Evolutionary conservation across 2,329 filamentous ascomycete genomes (phyloP).

Genomic region (Aaosphaeria arxii): DNA sequence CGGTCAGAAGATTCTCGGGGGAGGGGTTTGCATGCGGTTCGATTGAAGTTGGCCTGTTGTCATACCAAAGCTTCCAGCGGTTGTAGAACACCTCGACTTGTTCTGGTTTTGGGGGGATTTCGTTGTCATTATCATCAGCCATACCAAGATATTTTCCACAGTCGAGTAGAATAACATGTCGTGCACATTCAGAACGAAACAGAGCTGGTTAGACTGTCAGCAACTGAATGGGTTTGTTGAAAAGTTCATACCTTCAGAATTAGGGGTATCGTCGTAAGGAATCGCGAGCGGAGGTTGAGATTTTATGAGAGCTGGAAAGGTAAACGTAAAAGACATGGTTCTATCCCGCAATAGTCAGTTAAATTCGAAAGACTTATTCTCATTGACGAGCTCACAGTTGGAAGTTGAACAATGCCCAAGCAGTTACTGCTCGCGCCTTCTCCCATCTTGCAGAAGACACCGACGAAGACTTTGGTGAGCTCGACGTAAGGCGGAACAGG

Average conservation of each 20-base stretch:
- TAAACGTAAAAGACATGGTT: slow-evolving; percentile 25
- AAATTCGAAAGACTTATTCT: too few relatives aligned
- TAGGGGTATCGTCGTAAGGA: slow-evolving; percentile 14
- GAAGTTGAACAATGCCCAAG: slow-evolving; percentile 30
- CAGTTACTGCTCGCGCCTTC: slow-evolving; percentile 21
- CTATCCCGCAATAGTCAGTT: slow-evolving; percentile 4
- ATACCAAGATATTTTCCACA: slow-evolving; percentile 13
- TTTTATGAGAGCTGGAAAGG: slow-evolving; percentile 17
- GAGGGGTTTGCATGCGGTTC: slow-evolving; percentile 17
- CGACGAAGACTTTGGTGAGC: slow-evolving; percentile 5
- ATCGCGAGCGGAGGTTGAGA: slow-evolving; percentile 19
- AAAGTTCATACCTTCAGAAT: slow-evolving; percentile 16
- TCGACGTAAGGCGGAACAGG: slow-evolving; percentile 15
- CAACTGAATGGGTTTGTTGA: background rate
- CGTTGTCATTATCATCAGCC: slow-evolving; percentile 3
- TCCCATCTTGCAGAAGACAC: slow-evolving; percentile 17
- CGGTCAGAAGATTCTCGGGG: slow-evolving; percentile 22
- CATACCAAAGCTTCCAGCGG: slow-evolving; percentile 21
- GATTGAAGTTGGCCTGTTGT: slow-evolving; percentile 12
- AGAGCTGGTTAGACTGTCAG: slow-evolving; percentile 14
- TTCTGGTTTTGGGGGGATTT: slow-evolving; percentile 10
- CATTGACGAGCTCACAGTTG: slow-evolving; percentile 19
- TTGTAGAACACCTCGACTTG: slow-evolving; percentile 18
- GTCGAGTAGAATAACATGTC: slow-evolving; percentile 21
- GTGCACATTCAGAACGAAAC: slow-evolving; percentile 25